Percentiles rank a stretch among this genome's conserved stretches.
Evolutionary conservation across 1,284 basidiomycete genomes (phyloP).

Genomic region (Kwoniella shivajii): DNA sequence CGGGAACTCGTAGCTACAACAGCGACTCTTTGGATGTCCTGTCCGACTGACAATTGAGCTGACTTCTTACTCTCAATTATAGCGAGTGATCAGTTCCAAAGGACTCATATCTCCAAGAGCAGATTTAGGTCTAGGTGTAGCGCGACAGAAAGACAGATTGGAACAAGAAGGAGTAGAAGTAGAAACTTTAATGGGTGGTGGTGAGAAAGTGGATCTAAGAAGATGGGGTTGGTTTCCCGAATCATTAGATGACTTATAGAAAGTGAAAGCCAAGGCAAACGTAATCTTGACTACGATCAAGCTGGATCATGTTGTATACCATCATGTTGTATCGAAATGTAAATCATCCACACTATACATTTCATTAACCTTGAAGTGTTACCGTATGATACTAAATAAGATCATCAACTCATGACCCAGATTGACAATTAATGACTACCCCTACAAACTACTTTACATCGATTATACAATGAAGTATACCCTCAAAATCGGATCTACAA

Average conservation of each 20-base stretch:
- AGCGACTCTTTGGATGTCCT: not conserved
- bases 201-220: conserved; percentile 59
- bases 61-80: conserved; percentile 20
- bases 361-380: no score
- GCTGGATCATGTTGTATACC: no score
- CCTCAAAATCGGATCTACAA: not conserved
- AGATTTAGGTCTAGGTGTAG: conserved; percentile 69
- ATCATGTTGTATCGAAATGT: no score
- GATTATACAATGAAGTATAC: not conserved
- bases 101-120: conserved; percentile 73
- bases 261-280: no score
- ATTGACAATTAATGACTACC: not conserved
- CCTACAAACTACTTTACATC: not conserved
- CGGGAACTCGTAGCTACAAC: no score
- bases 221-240: conserved; percentile 67
- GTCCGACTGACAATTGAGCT: not conserved
- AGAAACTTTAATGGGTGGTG: conserved; percentile 52
- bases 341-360: no score
- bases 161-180: conserved; percentile 73
- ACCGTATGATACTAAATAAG: no score
- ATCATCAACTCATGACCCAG: no score
- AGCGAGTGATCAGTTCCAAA: conserved; percentile 51
- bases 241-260: conserved; percentile 6
- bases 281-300: no score
- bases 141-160: conserved; percentile 65